phyloP scores from a whole-genome alignment of 108 stramenopile genomes.

The Conticribra guillardii region DNA sequence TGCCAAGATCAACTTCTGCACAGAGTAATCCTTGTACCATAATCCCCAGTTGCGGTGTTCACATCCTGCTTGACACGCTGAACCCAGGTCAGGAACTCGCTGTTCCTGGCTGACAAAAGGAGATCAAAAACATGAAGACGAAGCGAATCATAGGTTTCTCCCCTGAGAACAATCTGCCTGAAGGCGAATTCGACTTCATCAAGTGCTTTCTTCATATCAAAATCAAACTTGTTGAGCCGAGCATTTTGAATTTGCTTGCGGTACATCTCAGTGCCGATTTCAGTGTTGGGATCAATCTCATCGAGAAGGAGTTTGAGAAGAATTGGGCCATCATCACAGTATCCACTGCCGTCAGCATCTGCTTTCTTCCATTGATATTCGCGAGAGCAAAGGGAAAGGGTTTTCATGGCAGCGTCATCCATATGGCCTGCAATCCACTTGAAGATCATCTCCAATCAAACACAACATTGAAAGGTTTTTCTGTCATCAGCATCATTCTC shows the following conservation, averaged over 20 bases:
- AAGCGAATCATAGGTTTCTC: neutral
- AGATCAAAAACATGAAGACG: neutral
- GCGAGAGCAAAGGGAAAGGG: neutral
- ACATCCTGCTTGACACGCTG: neutral
- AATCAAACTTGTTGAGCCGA: neutral
- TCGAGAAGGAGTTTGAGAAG: neutral
- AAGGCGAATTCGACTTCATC: neutral
- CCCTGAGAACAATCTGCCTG: neutral
- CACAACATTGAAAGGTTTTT: neutral
- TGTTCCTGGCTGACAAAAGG: neutral
- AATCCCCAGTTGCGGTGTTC: neutral
- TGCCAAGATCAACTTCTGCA: neutral
- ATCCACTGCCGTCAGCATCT: neutral
- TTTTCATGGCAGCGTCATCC: neutral
- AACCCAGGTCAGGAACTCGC: neutral
- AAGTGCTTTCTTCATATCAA: neutral
- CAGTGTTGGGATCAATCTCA: neutral
- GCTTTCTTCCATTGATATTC: neutral
- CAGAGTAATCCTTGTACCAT: neutral
- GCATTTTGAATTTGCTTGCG: neutral
- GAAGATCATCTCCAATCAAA: neutral
- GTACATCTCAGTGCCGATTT: neutral
- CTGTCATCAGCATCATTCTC: neutral
- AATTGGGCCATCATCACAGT: neutral
- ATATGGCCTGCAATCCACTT: neutral